These are phyloP conservation scores for Phlyctochytrium planicorne DNA, from an alignment of 192 early-diverging fungal genomes.

Conservation along the genomic window DNA sequence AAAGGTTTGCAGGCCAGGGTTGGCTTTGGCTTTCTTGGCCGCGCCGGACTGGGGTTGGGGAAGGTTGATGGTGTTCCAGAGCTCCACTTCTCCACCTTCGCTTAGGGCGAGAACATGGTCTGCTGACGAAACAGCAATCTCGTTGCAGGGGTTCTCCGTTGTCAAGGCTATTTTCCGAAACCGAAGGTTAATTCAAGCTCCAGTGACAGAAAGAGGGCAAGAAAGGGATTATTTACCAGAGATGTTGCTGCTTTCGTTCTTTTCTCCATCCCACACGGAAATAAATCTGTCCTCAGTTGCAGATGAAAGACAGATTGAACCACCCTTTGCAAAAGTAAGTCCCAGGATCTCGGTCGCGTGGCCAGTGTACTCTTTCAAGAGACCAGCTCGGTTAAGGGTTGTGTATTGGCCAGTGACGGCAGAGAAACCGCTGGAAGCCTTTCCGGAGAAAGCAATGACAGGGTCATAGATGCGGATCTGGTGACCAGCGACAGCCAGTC, in stretches of 20 bases:
- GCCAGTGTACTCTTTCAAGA: slow-evolving; percentile 30
- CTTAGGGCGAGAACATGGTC: slow-evolving; percentile 35
- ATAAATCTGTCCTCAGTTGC: slow-evolving; percentile 43
- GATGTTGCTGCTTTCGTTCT: slow-evolving; percentile 7
- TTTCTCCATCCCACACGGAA: slow-evolving; percentile 32
- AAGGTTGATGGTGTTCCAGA: slow-evolving; percentile 28
- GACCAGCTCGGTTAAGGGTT: not conserved
- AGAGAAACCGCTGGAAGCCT: not conserved
- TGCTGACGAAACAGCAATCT: slow-evolving; percentile 11
- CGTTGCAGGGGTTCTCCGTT: slow-evolving; percentile 16
- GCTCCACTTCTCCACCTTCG: slow-evolving; percentile 32
- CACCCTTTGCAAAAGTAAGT: slow-evolving; percentile 13
- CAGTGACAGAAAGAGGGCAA: slow-evolving; percentile 4
- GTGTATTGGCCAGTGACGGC: not conserved
- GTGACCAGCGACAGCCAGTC: not conserved
- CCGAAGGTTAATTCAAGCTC: too few relatives aligned
- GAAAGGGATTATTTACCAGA: not conserved
- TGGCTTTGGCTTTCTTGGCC: not conserved
- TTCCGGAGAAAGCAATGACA: not conserved
- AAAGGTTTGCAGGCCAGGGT: not conserved
- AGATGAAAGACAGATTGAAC: slow-evolving; percentile 23
- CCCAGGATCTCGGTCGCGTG: slow-evolving; percentile 35
- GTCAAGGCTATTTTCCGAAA: slow-evolving; percentile 29
- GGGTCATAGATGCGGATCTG: not conserved
- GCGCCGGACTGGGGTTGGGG: slow-evolving; percentile 16